Conservation (phyloP, 371 early-diverging fungal species). For the Apophysomyces trapeziformis region DNA sequence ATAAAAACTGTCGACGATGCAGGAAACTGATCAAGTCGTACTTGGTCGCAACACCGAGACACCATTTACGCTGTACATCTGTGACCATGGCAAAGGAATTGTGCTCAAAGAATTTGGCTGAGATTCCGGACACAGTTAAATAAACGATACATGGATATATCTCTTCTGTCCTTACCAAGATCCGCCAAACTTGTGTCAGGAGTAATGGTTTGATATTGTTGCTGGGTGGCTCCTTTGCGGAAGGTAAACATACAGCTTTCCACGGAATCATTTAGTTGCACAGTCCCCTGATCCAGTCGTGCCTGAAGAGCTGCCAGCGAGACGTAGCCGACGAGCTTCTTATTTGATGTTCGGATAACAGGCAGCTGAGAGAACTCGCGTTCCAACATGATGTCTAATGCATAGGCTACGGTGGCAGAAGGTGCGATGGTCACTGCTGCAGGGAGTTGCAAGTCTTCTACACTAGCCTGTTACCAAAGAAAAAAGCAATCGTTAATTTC, state of each 20-base stretch:
- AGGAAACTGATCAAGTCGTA: slow-evolving; percentile 76
- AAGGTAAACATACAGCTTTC: slow-evolving; percentile 70
- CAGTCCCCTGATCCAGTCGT: slow-evolving; percentile 57
- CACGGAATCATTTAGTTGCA: slow-evolving; percentile 53
- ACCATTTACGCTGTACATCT: slow-evolving; percentile 80
- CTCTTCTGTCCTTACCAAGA: slow-evolving; percentile 47
- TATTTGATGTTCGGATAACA: slow-evolving; percentile 64
- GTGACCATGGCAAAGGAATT: slow-evolving; percentile 86
- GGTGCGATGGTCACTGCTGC: slow-evolving; percentile 78
- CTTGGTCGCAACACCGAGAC: slow-evolving; percentile 83
- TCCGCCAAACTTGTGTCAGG: slow-evolving; percentile 82
- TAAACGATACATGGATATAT: not conserved
- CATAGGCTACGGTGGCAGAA: slow-evolving; percentile 58
- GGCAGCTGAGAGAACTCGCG: slow-evolving; percentile 89
- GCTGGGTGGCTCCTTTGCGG: slow-evolving; percentile 29
- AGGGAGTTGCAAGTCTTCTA: slow-evolving; percentile 87
- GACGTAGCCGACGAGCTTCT: slow-evolving; percentile 82
- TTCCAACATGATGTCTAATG: slow-evolving; percentile 79
- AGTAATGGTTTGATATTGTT: slow-evolving; percentile 75
- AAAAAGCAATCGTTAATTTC: not conserved
- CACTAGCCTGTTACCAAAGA: slow-evolving; percentile 53
- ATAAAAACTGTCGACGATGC: slow-evolving; percentile 54
- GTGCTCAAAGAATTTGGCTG: slow-evolving; percentile 74
- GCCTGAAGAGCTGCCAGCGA: slow-evolving; percentile 69
- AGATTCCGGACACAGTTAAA: not conserved